These are phyloP conservation scores for Globisporangium cystogenes DNA, from an alignment of 352 stramenopile species.

Conservation along the genomic window DNA sequence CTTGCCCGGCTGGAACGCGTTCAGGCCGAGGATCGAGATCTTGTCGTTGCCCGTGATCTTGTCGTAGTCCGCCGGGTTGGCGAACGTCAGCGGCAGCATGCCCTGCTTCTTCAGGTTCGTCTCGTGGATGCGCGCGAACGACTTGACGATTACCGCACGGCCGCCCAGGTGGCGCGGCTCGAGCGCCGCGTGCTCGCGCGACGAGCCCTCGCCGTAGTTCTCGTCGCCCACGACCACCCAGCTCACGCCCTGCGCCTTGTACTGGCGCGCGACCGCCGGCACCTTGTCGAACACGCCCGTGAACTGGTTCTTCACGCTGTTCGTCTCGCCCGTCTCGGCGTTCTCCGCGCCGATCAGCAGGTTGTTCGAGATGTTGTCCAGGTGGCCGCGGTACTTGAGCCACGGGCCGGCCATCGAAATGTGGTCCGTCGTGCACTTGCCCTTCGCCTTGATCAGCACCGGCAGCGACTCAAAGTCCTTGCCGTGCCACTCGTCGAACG, in stretches of 20 bases:
- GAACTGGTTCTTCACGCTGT: slow-evolving; percentile 90
- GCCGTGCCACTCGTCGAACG: slow-evolving; percentile 88
- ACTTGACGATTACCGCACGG: slow-evolving; percentile 90
- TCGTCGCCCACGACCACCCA: slow-evolving; percentile 93
- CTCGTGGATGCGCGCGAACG: slow-evolving; percentile 94
- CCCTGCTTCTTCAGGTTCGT: slow-evolving; percentile 96
- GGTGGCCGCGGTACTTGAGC: slow-evolving; percentile 93
- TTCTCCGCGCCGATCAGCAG: slow-evolving; percentile 92
- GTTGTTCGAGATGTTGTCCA: slow-evolving; percentile 96
- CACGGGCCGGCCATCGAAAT: slow-evolving; percentile 93
- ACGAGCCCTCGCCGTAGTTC: slow-evolving; percentile 93
- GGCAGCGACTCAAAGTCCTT: slow-evolving; percentile 85
- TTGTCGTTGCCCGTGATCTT: slow-evolving; percentile 91
- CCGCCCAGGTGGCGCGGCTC: slow-evolving; percentile 90
- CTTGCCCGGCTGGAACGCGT: slow-evolving; percentile 83
- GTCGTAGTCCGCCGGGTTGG: slow-evolving; percentile 90
- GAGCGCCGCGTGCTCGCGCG: slow-evolving; percentile 89
- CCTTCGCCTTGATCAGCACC: slow-evolving; percentile 93
- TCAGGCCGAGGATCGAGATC: slow-evolving; percentile 87
- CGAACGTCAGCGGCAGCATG: slow-evolving; percentile 92
- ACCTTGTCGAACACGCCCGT: slow-evolving; percentile 88
- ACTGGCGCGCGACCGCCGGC: slow-evolving; percentile 83
- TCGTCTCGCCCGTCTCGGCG: slow-evolving; percentile 90
- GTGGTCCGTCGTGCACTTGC: slow-evolving; percentile 95
- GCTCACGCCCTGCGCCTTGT: slow-evolving; percentile 86